phyloP scores from a whole-genome alignment of 1,139 yeast species.

The Yamadazyma triangularis region DNA sequence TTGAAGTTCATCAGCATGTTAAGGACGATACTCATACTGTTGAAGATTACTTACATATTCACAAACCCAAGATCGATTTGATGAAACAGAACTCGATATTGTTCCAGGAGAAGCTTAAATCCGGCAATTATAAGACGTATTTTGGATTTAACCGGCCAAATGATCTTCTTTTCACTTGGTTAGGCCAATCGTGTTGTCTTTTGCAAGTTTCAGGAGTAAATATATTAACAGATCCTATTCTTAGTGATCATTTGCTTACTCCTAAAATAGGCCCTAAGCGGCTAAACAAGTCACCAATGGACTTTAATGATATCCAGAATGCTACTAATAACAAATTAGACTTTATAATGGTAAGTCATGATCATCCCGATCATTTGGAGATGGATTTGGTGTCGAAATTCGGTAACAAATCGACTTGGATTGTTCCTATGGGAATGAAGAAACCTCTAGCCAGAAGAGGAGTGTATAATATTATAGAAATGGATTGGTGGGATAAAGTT shows the following conservation, averaged over 20 bases:
- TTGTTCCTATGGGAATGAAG: slow-evolving; percentile 79
- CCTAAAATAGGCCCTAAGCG: slow-evolving; percentile 76
- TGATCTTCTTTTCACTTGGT: slow-evolving; percentile 72
- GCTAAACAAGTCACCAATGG: slow-evolving; percentile 67
- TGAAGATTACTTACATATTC: slow-evolving; percentile 53
- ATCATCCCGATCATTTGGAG: slow-evolving; percentile 93
- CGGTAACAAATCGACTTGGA: slow-evolving; percentile 67
- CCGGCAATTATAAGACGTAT: slow-evolving; percentile 16
- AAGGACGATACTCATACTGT: slow-evolving; percentile 46
- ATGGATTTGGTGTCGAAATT: slow-evolving; percentile 52
- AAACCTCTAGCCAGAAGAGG: slow-evolving; percentile 55
- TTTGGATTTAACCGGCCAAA: slow-evolving; percentile 16
- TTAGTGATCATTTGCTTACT: slow-evolving; percentile 63
- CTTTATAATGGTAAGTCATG: slow-evolving; percentile 79
- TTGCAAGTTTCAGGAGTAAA: slow-evolving; percentile 70
- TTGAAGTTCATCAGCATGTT: slow-evolving; percentile 35
- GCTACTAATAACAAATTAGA: slow-evolving; percentile 50
- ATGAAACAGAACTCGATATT: slow-evolving; percentile 27
- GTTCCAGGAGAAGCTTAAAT: slow-evolving; percentile 23
- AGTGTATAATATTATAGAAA: slow-evolving; percentile 55
- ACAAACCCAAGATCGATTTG: slow-evolving; percentile 53
- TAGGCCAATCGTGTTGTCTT: slow-evolving; percentile 86
- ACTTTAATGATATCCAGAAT: slow-evolving; percentile 54
- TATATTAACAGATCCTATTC: slow-evolving; percentile 80
- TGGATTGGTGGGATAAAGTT: slow-evolving; percentile 89